Conservation (phyloP, 1,284 basidiomycete genomes). For the Boletellus deceptivus region DNA sequence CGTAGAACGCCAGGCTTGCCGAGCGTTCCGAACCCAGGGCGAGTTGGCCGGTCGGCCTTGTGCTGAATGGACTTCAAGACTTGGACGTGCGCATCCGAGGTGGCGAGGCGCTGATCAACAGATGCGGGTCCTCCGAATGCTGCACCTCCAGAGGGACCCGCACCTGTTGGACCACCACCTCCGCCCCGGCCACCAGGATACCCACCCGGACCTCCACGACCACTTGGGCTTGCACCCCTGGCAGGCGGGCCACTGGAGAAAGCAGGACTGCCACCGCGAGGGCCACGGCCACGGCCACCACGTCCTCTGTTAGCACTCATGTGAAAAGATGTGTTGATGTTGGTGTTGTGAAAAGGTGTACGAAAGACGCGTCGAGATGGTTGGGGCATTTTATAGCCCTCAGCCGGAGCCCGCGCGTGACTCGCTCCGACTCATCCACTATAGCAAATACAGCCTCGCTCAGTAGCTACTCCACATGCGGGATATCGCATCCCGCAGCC, state of each 20-base stretch:
- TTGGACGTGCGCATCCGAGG: slow-evolving; percentile 43
- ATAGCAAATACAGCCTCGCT: background rate
- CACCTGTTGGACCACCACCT: slow-evolving; percentile 34
- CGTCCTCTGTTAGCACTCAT: slow-evolving; percentile 23
- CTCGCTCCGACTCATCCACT: background rate
- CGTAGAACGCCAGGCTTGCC: slow-evolving; percentile 55
- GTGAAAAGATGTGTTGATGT: background rate
- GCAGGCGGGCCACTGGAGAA: slow-evolving; percentile 8
- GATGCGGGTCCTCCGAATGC: slow-evolving; percentile 46
- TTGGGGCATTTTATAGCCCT: background rate
- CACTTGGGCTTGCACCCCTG: slow-evolving; percentile 10
- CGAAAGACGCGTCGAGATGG: background rate
- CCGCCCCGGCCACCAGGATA: slow-evolving; percentile 25
- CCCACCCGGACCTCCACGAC: slow-evolving; percentile 25
- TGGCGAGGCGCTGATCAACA: slow-evolving; percentile 44
- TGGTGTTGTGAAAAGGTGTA: background rate
- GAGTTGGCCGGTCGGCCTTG: slow-evolving; percentile 49
- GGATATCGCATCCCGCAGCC: slow-evolving; percentile 64
- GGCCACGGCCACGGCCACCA: slow-evolving; percentile 20
- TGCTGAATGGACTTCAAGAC: slow-evolving; percentile 41
- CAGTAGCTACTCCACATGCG: slow-evolving; percentile 30
- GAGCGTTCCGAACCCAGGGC: slow-evolving; percentile 63
- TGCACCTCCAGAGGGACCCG: slow-evolving; percentile 31
- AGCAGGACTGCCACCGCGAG: slow-evolving; percentile 13
- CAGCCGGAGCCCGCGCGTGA: background rate